These are phyloP conservation scores for Macrolepiota dolichaula DNA, from an alignment of 768 basidiomycete species.

Conservation along the genomic window DNA sequence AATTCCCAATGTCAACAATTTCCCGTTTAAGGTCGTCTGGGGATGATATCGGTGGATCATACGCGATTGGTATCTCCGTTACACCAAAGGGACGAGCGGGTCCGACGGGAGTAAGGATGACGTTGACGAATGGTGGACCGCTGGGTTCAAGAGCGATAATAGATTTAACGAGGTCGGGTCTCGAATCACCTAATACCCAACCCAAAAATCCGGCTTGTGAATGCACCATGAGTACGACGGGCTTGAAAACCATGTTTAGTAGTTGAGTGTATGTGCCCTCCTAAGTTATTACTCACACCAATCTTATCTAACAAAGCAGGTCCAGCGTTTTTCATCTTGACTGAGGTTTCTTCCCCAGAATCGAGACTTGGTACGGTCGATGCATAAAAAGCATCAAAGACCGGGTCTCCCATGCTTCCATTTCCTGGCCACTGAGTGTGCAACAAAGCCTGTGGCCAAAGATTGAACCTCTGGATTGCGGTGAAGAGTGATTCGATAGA, in stretches of 20 bases:
- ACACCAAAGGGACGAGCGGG: constrained; percentile 46
- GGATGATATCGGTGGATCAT: constrained; percentile 37
- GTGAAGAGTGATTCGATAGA: too few relatives aligned
- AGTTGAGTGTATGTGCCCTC: background rate
- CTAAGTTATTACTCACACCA: constrained; percentile 36
- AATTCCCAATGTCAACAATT: too few relatives aligned
- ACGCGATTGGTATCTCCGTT: constrained; percentile 43
- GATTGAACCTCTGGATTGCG: constrained; percentile 31
- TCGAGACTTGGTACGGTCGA: constrained; percentile 37
- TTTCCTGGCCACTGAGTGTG: too few relatives aligned
- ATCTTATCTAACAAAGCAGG: constrained; percentile 41
- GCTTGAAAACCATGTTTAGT: constrained; percentile 25
- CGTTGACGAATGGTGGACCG: too few relatives aligned
- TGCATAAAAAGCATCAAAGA: constrained; percentile 43
- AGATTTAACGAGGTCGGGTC: constrained; percentile 41
- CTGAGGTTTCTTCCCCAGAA: constrained; percentile 31
- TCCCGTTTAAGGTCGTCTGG: too few relatives aligned
- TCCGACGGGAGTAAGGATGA: too few relatives aligned
- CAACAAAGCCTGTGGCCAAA: constrained; percentile 44
- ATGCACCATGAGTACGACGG: constrained; percentile 46
- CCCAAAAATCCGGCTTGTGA: constrained; percentile 48
- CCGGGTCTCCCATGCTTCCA: constrained; percentile 37
- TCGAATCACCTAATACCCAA: too few relatives aligned
- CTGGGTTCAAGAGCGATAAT: constrained; percentile 52
- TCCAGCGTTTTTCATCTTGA: constrained; percentile 38